phyloP scores from a whole-genome alignment of 2,329 filamentous ascomycete species.

The Ceratocystis colombiana region DNA sequence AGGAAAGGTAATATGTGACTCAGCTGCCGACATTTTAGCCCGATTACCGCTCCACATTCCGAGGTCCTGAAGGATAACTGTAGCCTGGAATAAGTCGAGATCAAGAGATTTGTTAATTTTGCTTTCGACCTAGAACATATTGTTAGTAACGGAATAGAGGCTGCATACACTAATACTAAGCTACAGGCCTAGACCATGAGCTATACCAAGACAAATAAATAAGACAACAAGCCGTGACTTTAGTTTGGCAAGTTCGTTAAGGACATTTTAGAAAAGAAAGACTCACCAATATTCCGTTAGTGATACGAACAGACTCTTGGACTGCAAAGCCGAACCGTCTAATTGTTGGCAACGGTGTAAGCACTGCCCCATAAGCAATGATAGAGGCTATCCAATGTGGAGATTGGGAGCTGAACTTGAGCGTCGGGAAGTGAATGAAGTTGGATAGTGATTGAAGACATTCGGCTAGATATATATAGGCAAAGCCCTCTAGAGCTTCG shows the following conservation, averaged over 20 bases:
- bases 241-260: not conserved
- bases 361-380: conserved; percentile 49
- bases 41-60: conserved; percentile 47
- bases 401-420: conserved; percentile 45
- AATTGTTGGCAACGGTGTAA: conserved; percentile 47
- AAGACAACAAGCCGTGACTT: no score
- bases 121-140: conserved; percentile 38
- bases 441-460: conserved; percentile 47
- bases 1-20: conserved; percentile 40
- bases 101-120: conserved; percentile 41
- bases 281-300: conserved; percentile 29
- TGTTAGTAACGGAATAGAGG: conserved; percentile 16
- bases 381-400: conserved; percentile 52
- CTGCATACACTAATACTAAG: no score
- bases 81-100: conserved; percentile 41
- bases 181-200: not conserved
- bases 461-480: conserved; percentile 50
- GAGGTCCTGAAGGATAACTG: conserved; percentile 42
- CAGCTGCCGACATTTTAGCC: conserved; percentile 48
- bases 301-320: conserved; percentile 42
- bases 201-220: not conserved
- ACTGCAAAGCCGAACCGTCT: conserved; percentile 51
- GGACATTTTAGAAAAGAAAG: not conserved
- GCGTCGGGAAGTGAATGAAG: conserved; percentile 53
- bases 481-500: conserved; percentile 49